A percentile compares a stretch with the other conserved stretches of the same genome.
Conservation (phyloP, 176 grass and related monocot species). For the Rhynchospora tenuis region DNA sequence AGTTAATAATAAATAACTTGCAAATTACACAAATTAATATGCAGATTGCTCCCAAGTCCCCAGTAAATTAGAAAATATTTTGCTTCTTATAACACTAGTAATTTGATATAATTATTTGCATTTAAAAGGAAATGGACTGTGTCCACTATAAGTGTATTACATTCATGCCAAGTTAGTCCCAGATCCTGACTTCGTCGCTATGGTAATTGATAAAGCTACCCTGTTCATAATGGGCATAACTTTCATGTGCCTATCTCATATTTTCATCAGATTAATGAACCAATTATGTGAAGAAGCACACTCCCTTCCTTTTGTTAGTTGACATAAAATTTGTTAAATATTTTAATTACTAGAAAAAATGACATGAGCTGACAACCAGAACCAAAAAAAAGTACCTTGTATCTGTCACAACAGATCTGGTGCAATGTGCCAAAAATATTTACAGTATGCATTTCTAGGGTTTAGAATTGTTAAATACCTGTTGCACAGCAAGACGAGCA, state of each 20-base stretch:
- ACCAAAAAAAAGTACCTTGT: background rate
- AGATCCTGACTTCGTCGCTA: no score
- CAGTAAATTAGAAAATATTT: no score
- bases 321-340: background rate
- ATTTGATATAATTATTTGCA: no score
- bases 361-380: background rate
- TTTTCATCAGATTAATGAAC: background rate
- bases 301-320: background rate
- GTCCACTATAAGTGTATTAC: no score
- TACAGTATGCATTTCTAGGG: background rate
- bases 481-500: conserved; percentile 55
- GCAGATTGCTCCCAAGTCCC: no score
- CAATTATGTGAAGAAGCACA: background rate
- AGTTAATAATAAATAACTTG: no score
- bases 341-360: background rate
- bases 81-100: no score
- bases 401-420: background rate
- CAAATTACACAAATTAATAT: no score
- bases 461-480: conserved; percentile 23
- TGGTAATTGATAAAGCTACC: background rate
- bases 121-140: no score
- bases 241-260: background rate
- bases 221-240: background rate
- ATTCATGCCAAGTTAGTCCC: no score
- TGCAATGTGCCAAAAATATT: conserved; percentile 4